A percentile compares a stretch with the other conserved stretches of the same genome.
Evolutionary conservation across 73 alveolate genomes (phyloP).

Genomic region (Paramecium sexaurelia): DNA sequence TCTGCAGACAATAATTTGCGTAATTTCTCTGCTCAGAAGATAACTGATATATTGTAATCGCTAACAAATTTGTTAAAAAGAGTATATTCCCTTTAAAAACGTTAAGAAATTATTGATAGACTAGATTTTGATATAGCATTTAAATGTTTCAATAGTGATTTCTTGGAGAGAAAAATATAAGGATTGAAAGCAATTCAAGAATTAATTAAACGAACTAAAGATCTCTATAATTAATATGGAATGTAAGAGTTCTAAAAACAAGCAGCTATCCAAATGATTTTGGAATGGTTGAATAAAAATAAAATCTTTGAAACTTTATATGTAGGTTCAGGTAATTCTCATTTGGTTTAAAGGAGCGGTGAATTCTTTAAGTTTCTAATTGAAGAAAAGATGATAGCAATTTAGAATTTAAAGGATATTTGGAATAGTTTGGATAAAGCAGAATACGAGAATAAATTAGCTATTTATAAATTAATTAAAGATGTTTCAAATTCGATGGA

Average conservation of each 20-base stretch:
- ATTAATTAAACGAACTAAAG: constrained; percentile 65
- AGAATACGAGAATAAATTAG: constrained; percentile 77
- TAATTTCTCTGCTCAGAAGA: constrained; percentile 78
- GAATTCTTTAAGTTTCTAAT: constrained; percentile 79
- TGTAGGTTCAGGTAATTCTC: constrained; percentile 73
- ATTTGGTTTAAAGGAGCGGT: constrained; percentile 81
- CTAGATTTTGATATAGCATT: constrained; percentile 78
- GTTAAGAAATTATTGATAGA: constrained; percentile 67
- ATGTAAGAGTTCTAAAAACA: not conserved
- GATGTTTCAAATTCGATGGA: constrained; percentile 69
- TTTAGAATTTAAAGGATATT: constrained; percentile 70
- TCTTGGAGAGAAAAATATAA: constrained; percentile 84
- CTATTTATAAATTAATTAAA: constrained; percentile 76
- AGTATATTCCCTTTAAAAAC: constrained; percentile 57
- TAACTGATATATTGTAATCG: constrained; percentile 70
- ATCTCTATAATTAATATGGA: constrained; percentile 41
- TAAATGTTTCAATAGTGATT: constrained; percentile 75
- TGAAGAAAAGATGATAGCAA: constrained; percentile 69
- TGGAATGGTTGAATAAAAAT: constrained; percentile 73
- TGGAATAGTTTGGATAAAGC: constrained; percentile 78
- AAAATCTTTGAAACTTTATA: constrained; percentile 76
- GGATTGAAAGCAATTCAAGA: constrained; percentile 84
- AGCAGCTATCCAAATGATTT: constrained; percentile 18
- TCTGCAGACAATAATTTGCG: constrained; percentile 76
- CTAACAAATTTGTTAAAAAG: constrained; percentile 73